Percentiles rank a stretch among this genome's conserved stretches.
Evolutionary conservation across 768 basidiomycete species (phyloP).

Genomic region (Rhodotorula diobovata): DNA sequence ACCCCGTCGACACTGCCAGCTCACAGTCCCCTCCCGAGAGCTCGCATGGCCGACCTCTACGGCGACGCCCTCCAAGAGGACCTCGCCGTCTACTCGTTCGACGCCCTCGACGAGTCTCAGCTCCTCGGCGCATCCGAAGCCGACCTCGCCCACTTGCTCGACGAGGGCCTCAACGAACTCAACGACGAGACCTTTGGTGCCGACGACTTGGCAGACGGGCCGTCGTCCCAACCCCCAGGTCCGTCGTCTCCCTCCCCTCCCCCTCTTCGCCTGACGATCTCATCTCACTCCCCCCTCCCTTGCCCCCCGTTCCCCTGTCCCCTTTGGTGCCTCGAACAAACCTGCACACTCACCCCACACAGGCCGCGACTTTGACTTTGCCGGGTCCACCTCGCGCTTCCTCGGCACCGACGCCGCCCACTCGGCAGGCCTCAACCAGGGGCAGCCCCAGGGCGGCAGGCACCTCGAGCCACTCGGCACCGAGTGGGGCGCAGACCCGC

Average conservation of each 20-base stretch:
- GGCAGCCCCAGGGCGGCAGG: not conserved
- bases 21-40: not conserved
- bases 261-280: not conserved
- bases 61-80: not conserved
- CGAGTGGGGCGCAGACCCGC: not conserved
- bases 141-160: conserved; percentile 67
- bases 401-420: conserved; percentile 24
- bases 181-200: conserved; percentile 95
- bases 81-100: not conserved
- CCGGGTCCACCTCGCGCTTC: conserved; percentile 47
- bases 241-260: conserved; percentile 43
- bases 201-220: too few relatives aligned
- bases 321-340: too few relatives aligned
- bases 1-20: not conserved
- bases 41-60: not conserved
- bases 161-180: conserved; percentile 84
- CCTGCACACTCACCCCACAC: not conserved
- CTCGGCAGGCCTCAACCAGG: not conserved
- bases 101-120: conserved; percentile 59
- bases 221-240: too few relatives aligned
- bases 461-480: not conserved
- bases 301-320: not conserved
- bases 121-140: conserved; percentile 61
- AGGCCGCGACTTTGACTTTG: conserved; percentile 93
- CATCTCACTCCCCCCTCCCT: not conserved